These are phyloP conservation scores for Penicillium fimorum DNA, from an alignment of 495 filamentous ascomycete genomes.

Conservation along the genomic window DNA sequence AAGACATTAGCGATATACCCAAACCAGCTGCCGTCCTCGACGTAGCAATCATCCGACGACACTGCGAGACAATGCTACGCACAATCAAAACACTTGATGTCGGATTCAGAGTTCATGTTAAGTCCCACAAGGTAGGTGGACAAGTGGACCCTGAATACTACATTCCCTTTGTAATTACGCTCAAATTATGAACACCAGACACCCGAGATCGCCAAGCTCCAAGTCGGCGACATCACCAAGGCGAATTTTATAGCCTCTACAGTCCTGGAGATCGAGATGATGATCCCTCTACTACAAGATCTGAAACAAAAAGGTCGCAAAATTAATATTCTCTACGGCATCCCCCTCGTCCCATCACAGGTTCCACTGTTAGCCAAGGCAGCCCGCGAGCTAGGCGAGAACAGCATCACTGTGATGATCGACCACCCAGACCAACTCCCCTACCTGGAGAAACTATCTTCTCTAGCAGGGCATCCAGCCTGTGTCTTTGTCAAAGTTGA, in stretches of 20 bases:
- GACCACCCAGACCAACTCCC: constrained; percentile 67
- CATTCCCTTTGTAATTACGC: neutral
- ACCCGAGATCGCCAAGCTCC: constrained; percentile 66
- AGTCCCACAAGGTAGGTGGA: constrained; percentile 73
- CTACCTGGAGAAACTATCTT: constrained; percentile 38
- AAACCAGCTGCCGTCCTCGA: constrained; percentile 72
- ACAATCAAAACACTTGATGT: constrained; percentile 57
- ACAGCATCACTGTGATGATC: constrained; percentile 63
- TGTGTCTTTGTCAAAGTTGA: constrained; percentile 76
- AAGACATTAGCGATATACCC: constrained; percentile 57
- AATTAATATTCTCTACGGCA: constrained; percentile 72
- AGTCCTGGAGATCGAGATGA: constrained; percentile 68
- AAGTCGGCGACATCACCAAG: constrained; percentile 58
- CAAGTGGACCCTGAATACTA: too few relatives aligned
- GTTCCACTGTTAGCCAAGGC: constrained; percentile 56
- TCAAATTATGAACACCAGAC: constrained; percentile 49
- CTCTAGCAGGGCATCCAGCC: constrained; percentile 41
- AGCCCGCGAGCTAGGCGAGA: constrained; percentile 47
- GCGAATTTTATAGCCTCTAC: constrained; percentile 79
- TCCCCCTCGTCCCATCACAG: constrained; percentile 66
- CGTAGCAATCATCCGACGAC: constrained; percentile 60
- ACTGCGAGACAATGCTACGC: constrained; percentile 73
- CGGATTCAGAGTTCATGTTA: constrained; percentile 78
- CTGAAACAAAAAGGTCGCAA: constrained; percentile 48
- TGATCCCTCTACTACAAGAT: constrained; percentile 61